phyloP scores from a whole-genome alignment of 192 early-diverging fungal species.

The Podochytrium sp. region DNA sequence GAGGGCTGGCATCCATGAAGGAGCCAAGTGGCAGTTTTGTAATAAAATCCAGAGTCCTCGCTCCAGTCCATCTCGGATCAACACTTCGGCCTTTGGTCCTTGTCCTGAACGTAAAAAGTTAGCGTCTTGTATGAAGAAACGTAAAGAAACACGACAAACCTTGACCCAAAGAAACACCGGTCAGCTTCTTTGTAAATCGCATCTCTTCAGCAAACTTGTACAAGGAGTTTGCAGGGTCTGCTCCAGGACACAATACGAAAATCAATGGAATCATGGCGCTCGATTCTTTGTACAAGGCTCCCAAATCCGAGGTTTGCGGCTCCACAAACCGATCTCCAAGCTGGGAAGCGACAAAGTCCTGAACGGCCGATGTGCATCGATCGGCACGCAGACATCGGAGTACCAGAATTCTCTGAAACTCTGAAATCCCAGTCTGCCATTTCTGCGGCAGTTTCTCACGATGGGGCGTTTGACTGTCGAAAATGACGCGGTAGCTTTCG shows the following conservation, averaged over 20 bases:
- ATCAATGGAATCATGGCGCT: slow-evolving; percentile 58
- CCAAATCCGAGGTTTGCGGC: slow-evolving; percentile 59
- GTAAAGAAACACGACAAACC: slow-evolving; percentile 11
- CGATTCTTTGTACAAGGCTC: slow-evolving; percentile 59
- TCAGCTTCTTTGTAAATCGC: slow-evolving; percentile 60
- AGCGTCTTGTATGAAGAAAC: neutral
- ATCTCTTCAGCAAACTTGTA: slow-evolving; percentile 69
- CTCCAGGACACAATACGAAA: slow-evolving; percentile 63
- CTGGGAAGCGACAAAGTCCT: slow-evolving; percentile 57
- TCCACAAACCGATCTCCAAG: slow-evolving; percentile 62
- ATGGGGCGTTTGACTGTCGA: slow-evolving; percentile 57
- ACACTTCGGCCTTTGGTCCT: slow-evolving; percentile 59
- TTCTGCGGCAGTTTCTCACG: slow-evolving; percentile 53
- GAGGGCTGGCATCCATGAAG: slow-evolving; percentile 64
- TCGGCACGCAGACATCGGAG: slow-evolving; percentile 59
- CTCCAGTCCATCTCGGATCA: slow-evolving; percentile 65
- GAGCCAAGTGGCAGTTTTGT: slow-evolving; percentile 63
- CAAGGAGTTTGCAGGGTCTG: slow-evolving; percentile 58
- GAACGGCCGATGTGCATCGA: slow-evolving; percentile 55
- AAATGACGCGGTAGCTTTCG: slow-evolving; percentile 47
- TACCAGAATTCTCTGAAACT: slow-evolving; percentile 57
- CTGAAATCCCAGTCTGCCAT: slow-evolving; percentile 44
- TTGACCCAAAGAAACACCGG: slow-evolving; percentile 60
- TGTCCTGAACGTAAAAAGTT: slow-evolving; percentile 39
- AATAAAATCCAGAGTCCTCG: slow-evolving; percentile 61